Conservation (phyloP, 805 yeast genomes). For the Candida pseudofarinosa region DNA sequence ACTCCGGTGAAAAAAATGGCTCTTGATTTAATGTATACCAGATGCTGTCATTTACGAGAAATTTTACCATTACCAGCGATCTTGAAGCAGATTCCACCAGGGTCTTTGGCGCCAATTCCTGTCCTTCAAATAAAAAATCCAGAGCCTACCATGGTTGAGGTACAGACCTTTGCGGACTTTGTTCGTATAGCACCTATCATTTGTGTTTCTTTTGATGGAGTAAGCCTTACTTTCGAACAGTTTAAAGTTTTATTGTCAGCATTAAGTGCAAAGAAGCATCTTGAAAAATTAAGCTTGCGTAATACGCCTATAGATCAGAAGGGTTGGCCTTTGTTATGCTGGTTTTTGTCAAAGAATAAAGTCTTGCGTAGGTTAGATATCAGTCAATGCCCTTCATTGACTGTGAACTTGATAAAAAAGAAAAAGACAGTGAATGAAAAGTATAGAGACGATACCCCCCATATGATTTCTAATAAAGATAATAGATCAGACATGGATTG, state of each 20-base stretch:
- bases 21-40: conserved; percentile 74
- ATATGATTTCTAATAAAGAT: conserved; percentile 47
- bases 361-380: conserved; percentile 59
- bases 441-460: conserved; percentile 23
- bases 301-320: conserved; percentile 68
- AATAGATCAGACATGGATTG: conserved; percentile 80
- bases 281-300: conserved; percentile 71
- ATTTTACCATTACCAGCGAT: conserved; percentile 89
- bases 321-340: conserved; percentile 79
- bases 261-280: conserved; percentile 56
- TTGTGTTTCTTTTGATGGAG: conserved; percentile 75
- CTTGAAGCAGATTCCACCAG: conserved; percentile 65
- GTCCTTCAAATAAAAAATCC: conserved; percentile 74
- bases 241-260: conserved; percentile 69
- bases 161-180: conserved; percentile 85
- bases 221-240: conserved; percentile 70
- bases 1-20: conserved; percentile 42
- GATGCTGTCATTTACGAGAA: conserved; percentile 91
- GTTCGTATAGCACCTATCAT: conserved; percentile 79
- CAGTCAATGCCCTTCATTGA: conserved; percentile 59
- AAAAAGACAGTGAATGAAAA: conserved; percentile 10
- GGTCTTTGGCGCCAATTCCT: conserved; percentile 71
- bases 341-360: conserved; percentile 63
- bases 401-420: conserved; percentile 40
- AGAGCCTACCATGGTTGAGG: conserved; percentile 84